Evolutionary conservation across 768 basidiomycete species (phyloP), one percentile per base, ranked within the genome.

Genomic region (Leccinum incarnatum): DNA sequence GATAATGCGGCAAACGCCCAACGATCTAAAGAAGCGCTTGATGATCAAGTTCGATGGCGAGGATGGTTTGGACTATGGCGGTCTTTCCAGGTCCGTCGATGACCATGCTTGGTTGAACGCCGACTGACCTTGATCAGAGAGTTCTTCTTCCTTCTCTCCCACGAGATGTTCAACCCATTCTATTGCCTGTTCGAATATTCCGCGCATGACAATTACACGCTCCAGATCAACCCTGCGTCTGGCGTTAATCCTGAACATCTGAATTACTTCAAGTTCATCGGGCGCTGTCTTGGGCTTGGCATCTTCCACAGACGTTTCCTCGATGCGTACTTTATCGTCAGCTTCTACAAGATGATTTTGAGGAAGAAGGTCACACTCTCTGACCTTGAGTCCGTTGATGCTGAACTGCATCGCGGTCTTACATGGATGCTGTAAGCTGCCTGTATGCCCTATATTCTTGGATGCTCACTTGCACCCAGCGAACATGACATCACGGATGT

Each of bases 1-100:
- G 79, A 98, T 99, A 67, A 98, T 99, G 97, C 83, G 95, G 61
- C 97, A 98, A 78, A 95, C 93, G 12, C 96, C 97, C 4, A 97
- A 91, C 70, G 97, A 99, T 75, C 75, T 99, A 67, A 98, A 98
- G 87, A 99, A 99, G 79, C 81, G 97, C 50, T 75, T 98, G 65
- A 98, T 98, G 97, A 98, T 98, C 78, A 99, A 98, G 78, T 99
- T 99, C 75, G 95, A 97, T 67, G 97, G 97, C 32, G 97, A 99
- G 73, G 97, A 98, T 73, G 97, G 97, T 72, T 76, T 98, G 63
- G 97, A 99, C 80, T 99, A 99, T 72, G 97, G 97, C 72, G 97
- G 97, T 74, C 77, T 98, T 57, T 97, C 95, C 42, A 88, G 96
- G 93, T 94, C 66, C 37, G 84, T 75, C 46, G 46, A 53, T 7